Conservation (phyloP, 2,329 filamentous ascomycete genomes). For the Sporothrix pallida region DNA sequence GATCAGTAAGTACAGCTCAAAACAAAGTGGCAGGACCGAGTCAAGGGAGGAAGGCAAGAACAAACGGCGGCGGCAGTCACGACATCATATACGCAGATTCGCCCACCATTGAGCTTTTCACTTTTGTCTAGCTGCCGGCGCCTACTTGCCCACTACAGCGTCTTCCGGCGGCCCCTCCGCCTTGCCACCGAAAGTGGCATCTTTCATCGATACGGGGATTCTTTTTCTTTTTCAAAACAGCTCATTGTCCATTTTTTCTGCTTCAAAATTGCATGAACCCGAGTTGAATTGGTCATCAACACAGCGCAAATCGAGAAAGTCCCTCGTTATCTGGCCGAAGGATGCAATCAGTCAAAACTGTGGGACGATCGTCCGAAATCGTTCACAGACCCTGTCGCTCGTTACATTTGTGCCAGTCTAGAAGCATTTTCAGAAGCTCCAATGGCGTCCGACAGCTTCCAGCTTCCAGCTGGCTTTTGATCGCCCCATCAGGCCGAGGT, state of each 20-base stretch:
- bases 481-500: slow-evolving; percentile 12
- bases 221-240: background rate
- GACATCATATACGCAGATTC: slow-evolving; percentile 13
- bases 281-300: slow-evolving; percentile 7
- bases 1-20: slow-evolving; percentile 18
- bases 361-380: slow-evolving; percentile 10
- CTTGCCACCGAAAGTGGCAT: slow-evolving; percentile 2
- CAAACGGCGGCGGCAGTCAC: background rate
- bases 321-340: slow-evolving; percentile 5
- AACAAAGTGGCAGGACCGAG: background rate
- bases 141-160: background rate
- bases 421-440: background rate
- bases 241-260: background rate
- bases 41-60: background rate
- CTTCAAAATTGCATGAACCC: background rate
- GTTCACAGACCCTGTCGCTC: background rate
- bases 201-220: background rate
- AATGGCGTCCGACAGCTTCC: background rate
- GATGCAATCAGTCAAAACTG: background rate
- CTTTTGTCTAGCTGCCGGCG: background rate
- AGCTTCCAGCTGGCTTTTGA: background rate
- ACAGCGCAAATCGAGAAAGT: background rate
- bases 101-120: background rate
- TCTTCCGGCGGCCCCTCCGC: background rate
- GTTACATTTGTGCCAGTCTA: background rate